Percentiles rank a stretch among this genome's conserved stretches.
Conservation (phyloP, 176 grass and related monocot species). For the Themeda triandra region DNA sequence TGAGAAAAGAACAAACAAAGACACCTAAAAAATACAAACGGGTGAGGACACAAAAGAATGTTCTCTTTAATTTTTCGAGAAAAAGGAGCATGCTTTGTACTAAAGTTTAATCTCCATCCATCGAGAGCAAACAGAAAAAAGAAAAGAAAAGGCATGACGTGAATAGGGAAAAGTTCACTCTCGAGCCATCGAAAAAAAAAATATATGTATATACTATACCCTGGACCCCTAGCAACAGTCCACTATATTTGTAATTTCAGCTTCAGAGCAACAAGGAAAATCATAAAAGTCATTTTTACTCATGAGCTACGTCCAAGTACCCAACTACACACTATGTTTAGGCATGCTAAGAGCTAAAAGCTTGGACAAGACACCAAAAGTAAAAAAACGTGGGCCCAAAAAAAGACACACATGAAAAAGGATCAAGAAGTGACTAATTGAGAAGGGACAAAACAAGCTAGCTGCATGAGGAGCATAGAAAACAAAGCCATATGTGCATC, state of each 20-base stretch:
- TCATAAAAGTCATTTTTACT: neutral
- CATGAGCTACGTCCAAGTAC: neutral
- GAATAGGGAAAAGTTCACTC: neutral
- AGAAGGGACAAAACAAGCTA: constrained; percentile 43
- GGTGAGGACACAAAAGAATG: constrained; percentile 1
- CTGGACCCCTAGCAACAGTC: neutral
- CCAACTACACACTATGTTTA: neutral
- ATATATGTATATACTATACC: too few relatives aligned
- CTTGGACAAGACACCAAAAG: neutral
- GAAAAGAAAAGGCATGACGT: neutral
- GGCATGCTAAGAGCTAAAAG: neutral
- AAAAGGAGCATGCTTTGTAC: neutral
- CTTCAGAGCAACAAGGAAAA: neutral
- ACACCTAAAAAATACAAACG: neutral
- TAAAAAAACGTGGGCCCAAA: neutral
- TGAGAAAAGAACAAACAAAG: neutral
- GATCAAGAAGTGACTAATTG: neutral
- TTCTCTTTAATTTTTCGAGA: neutral
- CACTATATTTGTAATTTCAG: neutral
- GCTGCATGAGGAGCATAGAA: neutral
- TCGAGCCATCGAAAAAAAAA: neutral
- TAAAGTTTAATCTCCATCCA: constrained; percentile 5
- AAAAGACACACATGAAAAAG: constrained; percentile 5
- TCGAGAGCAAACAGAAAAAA: neutral
- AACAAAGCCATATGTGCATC: neutral